phyloP scores from a whole-genome alignment of 129 eudicot species.

The Cynara cardunculus region DNA sequence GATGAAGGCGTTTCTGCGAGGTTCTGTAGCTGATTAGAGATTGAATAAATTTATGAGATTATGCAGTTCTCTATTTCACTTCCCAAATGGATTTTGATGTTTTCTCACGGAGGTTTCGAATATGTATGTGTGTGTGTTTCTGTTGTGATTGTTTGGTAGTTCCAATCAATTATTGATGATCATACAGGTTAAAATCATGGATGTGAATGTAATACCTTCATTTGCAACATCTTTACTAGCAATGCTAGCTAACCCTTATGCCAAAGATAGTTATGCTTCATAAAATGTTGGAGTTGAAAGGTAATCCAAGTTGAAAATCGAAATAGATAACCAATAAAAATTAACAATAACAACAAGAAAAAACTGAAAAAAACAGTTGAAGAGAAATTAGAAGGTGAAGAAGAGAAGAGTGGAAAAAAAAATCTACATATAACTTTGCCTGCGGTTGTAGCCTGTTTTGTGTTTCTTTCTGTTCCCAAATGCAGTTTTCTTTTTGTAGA shows the following conservation, averaged over 20 bases:
- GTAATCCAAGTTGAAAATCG: not conserved
- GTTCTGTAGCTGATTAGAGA: not conserved
- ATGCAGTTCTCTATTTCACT: not conserved
- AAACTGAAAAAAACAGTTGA: not conserved
- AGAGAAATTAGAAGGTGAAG: not conserved
- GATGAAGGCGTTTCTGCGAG: not conserved
- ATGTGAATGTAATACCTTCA: not conserved
- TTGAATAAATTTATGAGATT: not conserved
- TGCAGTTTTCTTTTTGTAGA: not conserved
- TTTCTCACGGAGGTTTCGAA: slow-evolving; percentile 8
- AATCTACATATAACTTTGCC: not conserved
- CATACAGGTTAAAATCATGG: not conserved
- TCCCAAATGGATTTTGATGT: not conserved
- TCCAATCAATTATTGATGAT: not conserved
- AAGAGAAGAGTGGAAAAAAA: not conserved
- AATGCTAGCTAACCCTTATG: not conserved
- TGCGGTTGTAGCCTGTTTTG: not conserved
- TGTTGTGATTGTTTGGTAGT: slow-evolving; percentile 15
- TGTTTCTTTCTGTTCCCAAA: not conserved
- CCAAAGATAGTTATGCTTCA: not conserved
- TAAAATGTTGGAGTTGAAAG: slow-evolving; percentile 7
- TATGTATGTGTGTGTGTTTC: not conserved
- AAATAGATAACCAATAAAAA: not conserved
- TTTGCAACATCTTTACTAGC: not conserved
- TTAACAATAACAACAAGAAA: not conserved